Conservation (phyloP, 2,329 filamentous ascomycete species). For the Paramyrothecium roridum region DNA sequence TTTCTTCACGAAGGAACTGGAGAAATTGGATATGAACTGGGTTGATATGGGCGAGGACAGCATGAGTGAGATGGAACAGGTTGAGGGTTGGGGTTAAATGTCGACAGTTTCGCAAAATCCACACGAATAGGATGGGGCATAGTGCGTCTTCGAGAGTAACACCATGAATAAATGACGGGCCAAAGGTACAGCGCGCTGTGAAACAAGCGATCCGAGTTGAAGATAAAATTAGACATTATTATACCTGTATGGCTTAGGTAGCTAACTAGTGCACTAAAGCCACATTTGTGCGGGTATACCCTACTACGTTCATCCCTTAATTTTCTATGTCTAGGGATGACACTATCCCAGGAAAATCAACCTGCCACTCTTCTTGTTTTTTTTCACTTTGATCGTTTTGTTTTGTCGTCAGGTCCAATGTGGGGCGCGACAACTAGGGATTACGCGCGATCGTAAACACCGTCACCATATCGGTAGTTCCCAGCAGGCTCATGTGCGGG, state of each 20-base stretch:
- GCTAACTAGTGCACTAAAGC: no score
- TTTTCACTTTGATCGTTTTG: no score
- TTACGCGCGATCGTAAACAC: constrained; percentile 28
- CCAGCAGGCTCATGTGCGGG: constrained; percentile 3
- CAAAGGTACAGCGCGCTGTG: no score
- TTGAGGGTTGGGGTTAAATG: constrained; percentile 21
- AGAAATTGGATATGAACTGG: constrained; percentile 62
- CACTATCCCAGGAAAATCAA: no score
- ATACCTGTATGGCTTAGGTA: no score
- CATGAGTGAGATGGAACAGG: constrained; percentile 28
- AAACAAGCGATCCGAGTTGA: no score
- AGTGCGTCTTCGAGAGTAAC: no score
- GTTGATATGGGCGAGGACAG: constrained; percentile 35
- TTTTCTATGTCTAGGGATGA: no score
- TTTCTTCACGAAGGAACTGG: constrained; percentile 75
- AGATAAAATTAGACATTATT: no score
- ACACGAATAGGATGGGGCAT: no score
- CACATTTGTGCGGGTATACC: no score
- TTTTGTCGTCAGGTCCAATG: background rate
- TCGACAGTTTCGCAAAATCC: background rate
- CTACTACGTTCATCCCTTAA: no score
- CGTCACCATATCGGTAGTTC: constrained; percentile 33
- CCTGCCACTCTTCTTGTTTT: constrained; percentile 5
- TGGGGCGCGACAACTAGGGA: background rate
- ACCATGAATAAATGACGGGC: background rate